Evolutionary conservation across 805 yeast species (phyloP).

Genomic region (Saccharomyces kudriavzevii): DNA sequence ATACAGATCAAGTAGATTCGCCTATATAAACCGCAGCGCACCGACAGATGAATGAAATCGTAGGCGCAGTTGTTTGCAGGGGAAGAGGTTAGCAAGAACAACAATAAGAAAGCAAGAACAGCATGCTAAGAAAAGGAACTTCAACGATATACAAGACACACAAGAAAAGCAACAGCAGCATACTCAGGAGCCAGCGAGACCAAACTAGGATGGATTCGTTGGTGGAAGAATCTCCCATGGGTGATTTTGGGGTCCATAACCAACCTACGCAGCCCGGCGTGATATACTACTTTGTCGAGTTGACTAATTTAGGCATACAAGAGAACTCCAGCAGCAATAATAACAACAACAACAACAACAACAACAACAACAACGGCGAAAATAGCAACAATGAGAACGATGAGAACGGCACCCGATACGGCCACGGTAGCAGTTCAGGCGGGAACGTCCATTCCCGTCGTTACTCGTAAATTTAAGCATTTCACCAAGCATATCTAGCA

Average conservation of each 20-base stretch:
- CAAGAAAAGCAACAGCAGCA: not conserved
- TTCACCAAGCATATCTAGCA: not conserved
- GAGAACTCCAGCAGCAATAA: not conserved
- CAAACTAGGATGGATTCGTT: not conserved
- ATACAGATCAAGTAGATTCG: not conserved
- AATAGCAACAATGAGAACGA: not conserved
- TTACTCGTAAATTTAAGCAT: not conserved
- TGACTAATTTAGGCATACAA: conserved; percentile 2
- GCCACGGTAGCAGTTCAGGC: not conserved
- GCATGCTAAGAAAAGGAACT: not conserved
- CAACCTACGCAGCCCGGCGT: conserved; percentile 11
- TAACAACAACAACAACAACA: not conserved
- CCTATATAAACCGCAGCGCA: not conserved
- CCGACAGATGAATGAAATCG: not conserved
- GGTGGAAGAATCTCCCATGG: conserved; percentile 3
- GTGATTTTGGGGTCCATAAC: conserved; percentile 7
- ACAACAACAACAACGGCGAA: not conserved
- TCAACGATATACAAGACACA: not conserved
- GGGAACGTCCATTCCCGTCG: not conserved
- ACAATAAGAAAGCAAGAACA: not conserved
- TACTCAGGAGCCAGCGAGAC: not conserved
- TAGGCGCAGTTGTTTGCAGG: not conserved
- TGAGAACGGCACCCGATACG: not conserved
- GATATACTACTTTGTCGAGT: conserved; percentile 10
- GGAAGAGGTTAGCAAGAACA: not conserved